Conservation (phyloP, 345 rosid genomes). For the Anastatica hierochuntica region DNA sequence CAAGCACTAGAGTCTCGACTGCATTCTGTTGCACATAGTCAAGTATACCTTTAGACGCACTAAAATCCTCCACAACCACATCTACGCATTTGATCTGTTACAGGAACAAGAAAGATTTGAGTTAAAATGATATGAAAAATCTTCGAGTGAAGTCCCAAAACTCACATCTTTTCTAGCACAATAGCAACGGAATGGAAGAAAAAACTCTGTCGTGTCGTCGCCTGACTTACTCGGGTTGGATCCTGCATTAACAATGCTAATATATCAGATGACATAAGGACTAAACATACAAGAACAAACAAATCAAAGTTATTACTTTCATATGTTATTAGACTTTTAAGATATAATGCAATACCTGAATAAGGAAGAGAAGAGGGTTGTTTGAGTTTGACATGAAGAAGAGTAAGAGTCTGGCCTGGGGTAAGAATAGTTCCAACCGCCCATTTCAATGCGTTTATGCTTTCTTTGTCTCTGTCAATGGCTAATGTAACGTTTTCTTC, state of each 20-base stretch:
- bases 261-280: neutral
- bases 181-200: conserved; percentile 84
- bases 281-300: neutral
- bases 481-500: conserved; percentile 47
- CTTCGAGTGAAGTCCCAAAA: neutral
- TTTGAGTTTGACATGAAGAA: conserved; percentile 51
- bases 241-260: conserved; percentile 22
- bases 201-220: conserved; percentile 36
- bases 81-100: conserved; percentile 55
- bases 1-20: conserved; percentile 43
- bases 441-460: conserved; percentile 81
- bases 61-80: conserved; percentile 47
- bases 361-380: conserved; percentile 30
- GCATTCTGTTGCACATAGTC: conserved; percentile 29
- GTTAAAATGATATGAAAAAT: neutral
- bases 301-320: neutral
- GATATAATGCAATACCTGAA: no score
- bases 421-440: conserved; percentile 46
- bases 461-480: conserved; percentile 62
- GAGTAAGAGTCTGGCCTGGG: conserved; percentile 45
- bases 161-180: conserved; percentile 73
- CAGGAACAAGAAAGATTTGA: neutral
- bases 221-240: conserved; percentile 22
- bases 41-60: conserved; percentile 42
- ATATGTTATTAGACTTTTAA: no score